These are phyloP conservation scores for Arachis monticola DNA, from an alignment of 331 rosid genomes.

Conservation along the genomic window DNA sequence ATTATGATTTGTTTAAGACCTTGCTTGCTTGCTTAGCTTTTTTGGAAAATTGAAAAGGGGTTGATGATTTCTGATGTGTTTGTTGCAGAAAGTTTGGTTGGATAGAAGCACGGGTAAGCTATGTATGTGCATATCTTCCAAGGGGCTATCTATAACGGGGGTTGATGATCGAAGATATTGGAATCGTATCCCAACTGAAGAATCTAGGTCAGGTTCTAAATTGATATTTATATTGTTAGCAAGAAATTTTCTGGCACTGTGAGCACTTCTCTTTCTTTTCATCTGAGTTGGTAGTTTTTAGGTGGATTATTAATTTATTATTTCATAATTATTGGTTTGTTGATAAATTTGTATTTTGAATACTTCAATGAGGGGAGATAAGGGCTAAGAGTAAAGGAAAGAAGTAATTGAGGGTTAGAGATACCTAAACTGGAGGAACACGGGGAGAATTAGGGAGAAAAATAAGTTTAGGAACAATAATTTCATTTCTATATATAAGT, in stretches of 20 bases:
- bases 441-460: not conserved
- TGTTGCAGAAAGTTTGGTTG: slow-evolving; percentile 76
- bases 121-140: slow-evolving; percentile 65
- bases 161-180: slow-evolving; percentile 87
- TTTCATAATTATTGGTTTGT: not conserved
- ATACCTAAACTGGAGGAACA: not conserved
- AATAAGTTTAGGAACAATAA: not conserved
- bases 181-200: slow-evolving; percentile 65
- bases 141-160: slow-evolving; percentile 77
- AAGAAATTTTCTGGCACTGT: slow-evolving; percentile 26
- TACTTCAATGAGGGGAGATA: not conserved
- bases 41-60: not conserved
- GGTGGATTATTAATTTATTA: slow-evolving; percentile 33
- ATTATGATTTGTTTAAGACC: not conserved
- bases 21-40: not conserved
- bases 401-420: slow-evolving; percentile 2
- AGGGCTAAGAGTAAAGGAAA: not conserved
- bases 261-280: slow-evolving; percentile 33
- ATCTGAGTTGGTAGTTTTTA: slow-evolving; percentile 18
- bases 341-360: slow-evolving; percentile 4
- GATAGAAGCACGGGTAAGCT: slow-evolving; percentile 64
- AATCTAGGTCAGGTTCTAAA: slow-evolving; percentile 64
- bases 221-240: not conserved
- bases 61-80: slow-evolving; percentile 27
- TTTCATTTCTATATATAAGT: not conserved